Base-by-base conservation (phyloP, 2,329 filamentous ascomycete species). In the Pyrenochaeta sp. region DNA sequence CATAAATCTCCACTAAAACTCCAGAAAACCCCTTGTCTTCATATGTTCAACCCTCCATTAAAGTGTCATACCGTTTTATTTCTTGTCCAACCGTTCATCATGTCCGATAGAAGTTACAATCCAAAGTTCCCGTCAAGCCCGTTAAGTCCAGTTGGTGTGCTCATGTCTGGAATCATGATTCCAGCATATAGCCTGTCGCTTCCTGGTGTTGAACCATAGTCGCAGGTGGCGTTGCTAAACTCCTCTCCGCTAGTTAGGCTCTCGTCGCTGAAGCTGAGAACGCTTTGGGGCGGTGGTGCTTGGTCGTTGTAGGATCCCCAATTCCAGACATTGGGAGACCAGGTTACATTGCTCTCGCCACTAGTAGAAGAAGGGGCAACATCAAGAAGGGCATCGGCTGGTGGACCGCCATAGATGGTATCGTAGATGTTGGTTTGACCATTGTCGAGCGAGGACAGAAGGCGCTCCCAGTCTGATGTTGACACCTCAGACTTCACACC, bases 371-470 rank as follows among this genome's bases (percentile, higher is more conserved):
- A 44, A 1, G 63, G 63, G 6, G 61, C 46, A 18, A 63, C 60
- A 29, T 71, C 69, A 21, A 69, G 48, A 8, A 72, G 65, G 4
- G 68, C 68, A 27, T 72, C 70, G 0, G 67, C 70, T 6, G 77
- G 77, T 7, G 81, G 79, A 0, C 87, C 87, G 24, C 88, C 88
- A 56, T 91, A 91, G 41, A 90, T 90, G 27, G 86, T 86, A 63
- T 90, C 87, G 69, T 90, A 94, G n/a, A 95, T 87, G 63, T 93
- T 95, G 40, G 86, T 83, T 53, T 87, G 81, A 1, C 89, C 89
- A 23, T 85, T 85, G 58, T 96, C 90, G 67, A 96, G 84, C 15
- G 86, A 87, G 3, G 87, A 86, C 2, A 96, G 79, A 0, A 96
- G 78, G 2, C 86, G 84, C 68, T 96, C 90, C 91, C 90, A 96